These are phyloP conservation scores for Blastomyces gilchristii DNA, from an alignment of 2,329 filamentous ascomycete species.

Conservation along the genomic window DNA sequence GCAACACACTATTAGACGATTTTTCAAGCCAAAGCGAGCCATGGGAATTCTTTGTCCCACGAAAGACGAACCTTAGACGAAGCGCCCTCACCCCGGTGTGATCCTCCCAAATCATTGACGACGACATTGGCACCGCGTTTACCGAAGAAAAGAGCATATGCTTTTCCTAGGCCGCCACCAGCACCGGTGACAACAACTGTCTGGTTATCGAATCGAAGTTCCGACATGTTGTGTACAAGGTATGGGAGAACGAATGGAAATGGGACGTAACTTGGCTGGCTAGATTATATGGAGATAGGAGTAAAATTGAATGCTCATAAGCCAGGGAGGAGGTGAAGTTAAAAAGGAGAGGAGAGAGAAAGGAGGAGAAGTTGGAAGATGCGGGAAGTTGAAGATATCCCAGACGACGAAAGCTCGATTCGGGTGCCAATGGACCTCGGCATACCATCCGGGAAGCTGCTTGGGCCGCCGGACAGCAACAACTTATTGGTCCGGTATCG, in stretches of 20 bases:
- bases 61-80: constrained; percentile 61
- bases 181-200: constrained; percentile 82
- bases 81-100: constrained; percentile 84
- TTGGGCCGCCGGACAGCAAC: neutral
- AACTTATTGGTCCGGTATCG: constrained; percentile 2
- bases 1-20: constrained; percentile 39
- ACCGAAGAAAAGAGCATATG: constrained; percentile 81
- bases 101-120: constrained; percentile 89
- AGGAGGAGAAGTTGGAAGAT: neutral
- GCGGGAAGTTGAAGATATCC: neutral
- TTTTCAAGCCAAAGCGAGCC: constrained; percentile 33
- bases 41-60: neutral
- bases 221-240: constrained; percentile 45
- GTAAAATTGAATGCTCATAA: neutral
- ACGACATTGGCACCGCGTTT: constrained; percentile 88
- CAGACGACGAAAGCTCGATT: neutral
- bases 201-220: constrained; percentile 77
- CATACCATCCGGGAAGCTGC: neutral
- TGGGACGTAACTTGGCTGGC: neutral
- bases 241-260: constrained; percentile 14
- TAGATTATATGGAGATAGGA: neutral
- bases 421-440: constrained; percentile 1
- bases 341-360: neutral
- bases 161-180: constrained; percentile 69
- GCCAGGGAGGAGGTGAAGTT: neutral